Evolutionary conservation across 1,284 basidiomycete species (phyloP).

Genomic region (Moniliella sp.): DNA sequence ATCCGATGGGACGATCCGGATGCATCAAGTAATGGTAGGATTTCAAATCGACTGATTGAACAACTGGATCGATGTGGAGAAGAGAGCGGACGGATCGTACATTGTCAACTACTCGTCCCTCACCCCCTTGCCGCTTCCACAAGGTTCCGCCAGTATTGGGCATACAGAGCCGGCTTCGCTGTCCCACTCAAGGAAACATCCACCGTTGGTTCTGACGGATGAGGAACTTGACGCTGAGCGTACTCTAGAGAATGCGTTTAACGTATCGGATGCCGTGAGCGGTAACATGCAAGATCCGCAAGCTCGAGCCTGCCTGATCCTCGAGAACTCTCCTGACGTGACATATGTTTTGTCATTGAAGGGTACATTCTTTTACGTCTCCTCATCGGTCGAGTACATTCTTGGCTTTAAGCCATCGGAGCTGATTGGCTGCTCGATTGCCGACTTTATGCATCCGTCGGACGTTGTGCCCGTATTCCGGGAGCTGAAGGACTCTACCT

Average conservation of each 20-base stretch:
- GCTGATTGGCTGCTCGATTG: constrained; percentile 55
- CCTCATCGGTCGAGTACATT: constrained; percentile 37
- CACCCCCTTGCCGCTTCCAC: too few relatives aligned
- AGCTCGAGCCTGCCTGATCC: constrained; percentile 14
- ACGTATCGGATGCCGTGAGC: constrained; percentile 4
- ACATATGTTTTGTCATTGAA: constrained; percentile 75
- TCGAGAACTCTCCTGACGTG: constrained; percentile 43
- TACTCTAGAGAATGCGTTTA: constrained; percentile 1
- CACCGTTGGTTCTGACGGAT: too few relatives aligned
- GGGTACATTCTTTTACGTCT: constrained; percentile 74
- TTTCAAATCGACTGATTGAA: constrained; percentile 60
- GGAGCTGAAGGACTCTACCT: constrained; percentile 59
- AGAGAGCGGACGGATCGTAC: constrained; percentile 19
- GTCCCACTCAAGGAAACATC: too few relatives aligned
- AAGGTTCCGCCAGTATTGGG: too few relatives aligned
- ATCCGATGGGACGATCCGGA: constrained; percentile 3
- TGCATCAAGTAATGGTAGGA: constrained; percentile 60
- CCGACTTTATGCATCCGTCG: constrained; percentile 60
- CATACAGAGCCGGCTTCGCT: too few relatives aligned
- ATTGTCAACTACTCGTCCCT: constrained; percentile 17
- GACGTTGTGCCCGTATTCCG: constrained; percentile 76
- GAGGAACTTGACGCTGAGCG: constrained; percentile 2
- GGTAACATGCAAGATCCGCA: constrained; percentile 1
- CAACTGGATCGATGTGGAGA: constrained; percentile 52
- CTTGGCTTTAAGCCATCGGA: constrained; percentile 42